Evolutionary conservation across 768 basidiomycete genomes (phyloP).

Genomic region (Pluteus cervinus): DNA sequence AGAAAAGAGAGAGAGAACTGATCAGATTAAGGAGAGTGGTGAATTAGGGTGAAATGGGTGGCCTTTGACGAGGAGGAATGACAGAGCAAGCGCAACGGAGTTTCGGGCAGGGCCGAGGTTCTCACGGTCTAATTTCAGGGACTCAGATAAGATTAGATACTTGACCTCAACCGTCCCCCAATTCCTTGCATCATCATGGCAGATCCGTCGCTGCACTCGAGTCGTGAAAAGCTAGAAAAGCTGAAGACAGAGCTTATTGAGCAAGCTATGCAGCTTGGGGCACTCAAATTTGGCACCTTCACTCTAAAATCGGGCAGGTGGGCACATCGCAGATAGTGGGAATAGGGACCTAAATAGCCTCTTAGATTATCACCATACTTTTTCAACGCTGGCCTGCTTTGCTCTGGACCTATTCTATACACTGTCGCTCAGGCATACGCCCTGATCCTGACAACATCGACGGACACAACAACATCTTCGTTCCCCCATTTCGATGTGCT

Average conservation of each 20-base stretch:
- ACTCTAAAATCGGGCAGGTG: conserved; percentile 94
- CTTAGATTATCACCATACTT: conserved; percentile 88
- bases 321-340: conserved; percentile 16
- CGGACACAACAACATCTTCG: conserved; percentile 18
- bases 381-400: conserved; percentile 90
- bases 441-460: conserved; percentile 59
- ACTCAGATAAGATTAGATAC: no score
- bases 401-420: conserved; percentile 74
- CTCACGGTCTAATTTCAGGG: no score
- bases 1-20: no score
- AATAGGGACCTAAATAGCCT: background rate
- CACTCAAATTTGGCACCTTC: conserved; percentile 88
- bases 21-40: no score
- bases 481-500: conserved; percentile 68
- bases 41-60: no score
- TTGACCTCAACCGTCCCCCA: no score
- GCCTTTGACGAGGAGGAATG: no score
- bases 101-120: no score
- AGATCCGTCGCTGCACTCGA: no score
- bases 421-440: conserved; percentile 81
- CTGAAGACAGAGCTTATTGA: conserved; percentile 53
- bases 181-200: no score
- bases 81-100: no score
- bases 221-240: no score
- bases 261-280: conserved; percentile 60